These are phyloP conservation scores for Flaveria linearis DNA, from an alignment of 129 eudicot species.

Conservation along the genomic window DNA sequence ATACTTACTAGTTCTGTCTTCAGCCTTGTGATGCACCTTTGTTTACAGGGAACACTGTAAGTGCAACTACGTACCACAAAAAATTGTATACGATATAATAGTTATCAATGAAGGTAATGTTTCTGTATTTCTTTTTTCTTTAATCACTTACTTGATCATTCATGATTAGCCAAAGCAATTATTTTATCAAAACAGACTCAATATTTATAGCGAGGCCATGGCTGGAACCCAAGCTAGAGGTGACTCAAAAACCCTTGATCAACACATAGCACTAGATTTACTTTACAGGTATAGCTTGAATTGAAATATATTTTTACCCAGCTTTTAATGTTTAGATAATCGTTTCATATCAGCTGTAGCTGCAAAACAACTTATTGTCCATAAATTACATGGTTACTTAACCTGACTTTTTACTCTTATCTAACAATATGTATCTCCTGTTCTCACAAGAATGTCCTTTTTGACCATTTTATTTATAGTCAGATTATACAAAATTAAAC, in stretches of 20 bases:
- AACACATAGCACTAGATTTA: constrained; percentile 73
- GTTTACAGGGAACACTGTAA: constrained; percentile 88
- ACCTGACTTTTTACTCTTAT: background rate
- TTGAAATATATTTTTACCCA: constrained; percentile 2
- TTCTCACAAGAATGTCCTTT: background rate
- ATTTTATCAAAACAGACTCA: constrained; percentile 65
- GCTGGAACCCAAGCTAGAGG: constrained; percentile 97
- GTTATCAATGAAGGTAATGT: constrained; percentile 21
- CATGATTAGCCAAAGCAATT: constrained; percentile 85
- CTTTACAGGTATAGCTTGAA: constrained; percentile 63
- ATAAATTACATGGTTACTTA: background rate
- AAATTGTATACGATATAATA: background rate
- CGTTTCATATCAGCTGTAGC: background rate
- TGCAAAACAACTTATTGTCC: background rate
- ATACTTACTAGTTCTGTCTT: constrained; percentile 86
- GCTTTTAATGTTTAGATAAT: constrained; percentile 1
- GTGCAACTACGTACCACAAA: constrained; percentile 34
- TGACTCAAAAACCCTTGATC: constrained; percentile 63
- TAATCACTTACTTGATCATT: constrained; percentile 42
- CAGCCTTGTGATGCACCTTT: constrained; percentile 94
- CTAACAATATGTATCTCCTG: background rate
- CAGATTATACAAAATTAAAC: background rate
- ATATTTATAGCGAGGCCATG: constrained; percentile 68
- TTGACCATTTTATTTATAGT: background rate
- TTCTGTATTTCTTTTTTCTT: constrained; percentile 21